Evolutionary conservation across 2,329 filamentous ascomycete genomes (phyloP), one percentile per base, ranked within the genome.

Genomic region (Nannizzia gypsea): DNA sequence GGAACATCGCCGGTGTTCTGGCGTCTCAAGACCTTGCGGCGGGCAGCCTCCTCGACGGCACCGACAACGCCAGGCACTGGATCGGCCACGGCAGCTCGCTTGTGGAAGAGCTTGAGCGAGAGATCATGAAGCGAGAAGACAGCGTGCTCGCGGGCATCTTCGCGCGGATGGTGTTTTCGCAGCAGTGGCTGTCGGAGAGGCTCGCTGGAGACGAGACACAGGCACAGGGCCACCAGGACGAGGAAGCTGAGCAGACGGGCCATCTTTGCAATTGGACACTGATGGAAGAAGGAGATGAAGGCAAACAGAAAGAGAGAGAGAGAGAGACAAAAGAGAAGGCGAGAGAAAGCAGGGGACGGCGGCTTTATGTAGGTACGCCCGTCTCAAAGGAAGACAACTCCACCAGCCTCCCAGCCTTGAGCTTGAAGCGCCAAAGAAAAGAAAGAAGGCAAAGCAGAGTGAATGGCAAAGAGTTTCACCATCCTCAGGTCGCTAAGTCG

Each of bases 11-110:
- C 61, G 54, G 58, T 61, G 22, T 56, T 55, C 38, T 63, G 62
- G 13, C 62, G 13, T 31, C 62, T 59, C 58, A 62, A 54, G 54
- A 62, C 28, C 24, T 62, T 44, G 26, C 58, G 60, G n/a, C 62
- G 62, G 28, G 34, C 54, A 24, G 58, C 59, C 42, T 34, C 42
- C 48, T 59, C 58, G 22, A 48, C 52, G 40, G 28, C 40, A 5
- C 24, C 56, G 20, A 38, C 60, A 28, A 57, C 62, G 46, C 58
- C 46, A 17, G 40, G 54, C 11, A 56, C 42, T 1, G 44, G 59
- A 5, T 61, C 59, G 13, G 38, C 40, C 58, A 44, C 40, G 17
- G 57, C 46, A n/a, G 54, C 56, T 50, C 57, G 15, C 54, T 56
- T 55, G 50, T 28, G 36, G 31, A 56, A 61, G 59, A 63, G 58